Evolutionary conservation across 768 basidiomycete genomes (phyloP).

Genomic region (Russula abietina): DNA sequence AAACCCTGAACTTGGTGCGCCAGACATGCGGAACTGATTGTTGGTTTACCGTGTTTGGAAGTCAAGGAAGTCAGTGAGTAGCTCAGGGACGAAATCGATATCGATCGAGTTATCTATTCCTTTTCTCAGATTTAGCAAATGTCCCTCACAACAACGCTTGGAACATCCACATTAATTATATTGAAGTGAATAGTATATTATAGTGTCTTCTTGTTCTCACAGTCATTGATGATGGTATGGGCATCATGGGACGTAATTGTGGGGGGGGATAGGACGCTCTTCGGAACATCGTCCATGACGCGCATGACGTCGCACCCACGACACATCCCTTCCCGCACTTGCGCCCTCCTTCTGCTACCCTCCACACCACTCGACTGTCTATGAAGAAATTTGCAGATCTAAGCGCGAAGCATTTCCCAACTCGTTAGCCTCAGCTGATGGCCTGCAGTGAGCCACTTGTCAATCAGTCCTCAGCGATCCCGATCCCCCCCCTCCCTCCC

Average conservation of each 20-base stretch:
- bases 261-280: constrained; percentile 16
- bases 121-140: neutral
- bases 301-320: constrained; percentile 1
- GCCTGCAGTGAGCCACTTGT: too few species aligned
- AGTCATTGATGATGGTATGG: neutral
- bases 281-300: constrained; percentile 3
- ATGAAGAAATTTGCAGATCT: neutral
- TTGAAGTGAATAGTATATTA: neutral
- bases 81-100: neutral
- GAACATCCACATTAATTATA: neutral
- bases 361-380: neutral
- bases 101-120: neutral
- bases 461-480: neutral
- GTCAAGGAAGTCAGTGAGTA: neutral
- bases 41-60: neutral
- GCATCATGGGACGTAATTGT: constrained; percentile 8
- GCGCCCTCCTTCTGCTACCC: neutral
- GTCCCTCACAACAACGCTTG: neutral
- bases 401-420: constrained; percentile 10
- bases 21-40: neutral
- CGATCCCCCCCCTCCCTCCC: too few species aligned
- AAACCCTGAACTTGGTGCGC: neutral
- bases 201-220: neutral
- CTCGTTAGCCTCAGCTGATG: too few species aligned
- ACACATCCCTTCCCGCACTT: neutral